Base-by-base conservation (phyloP, 495 filamentous ascomycete species). In the Xylaria intraflava region DNA sequence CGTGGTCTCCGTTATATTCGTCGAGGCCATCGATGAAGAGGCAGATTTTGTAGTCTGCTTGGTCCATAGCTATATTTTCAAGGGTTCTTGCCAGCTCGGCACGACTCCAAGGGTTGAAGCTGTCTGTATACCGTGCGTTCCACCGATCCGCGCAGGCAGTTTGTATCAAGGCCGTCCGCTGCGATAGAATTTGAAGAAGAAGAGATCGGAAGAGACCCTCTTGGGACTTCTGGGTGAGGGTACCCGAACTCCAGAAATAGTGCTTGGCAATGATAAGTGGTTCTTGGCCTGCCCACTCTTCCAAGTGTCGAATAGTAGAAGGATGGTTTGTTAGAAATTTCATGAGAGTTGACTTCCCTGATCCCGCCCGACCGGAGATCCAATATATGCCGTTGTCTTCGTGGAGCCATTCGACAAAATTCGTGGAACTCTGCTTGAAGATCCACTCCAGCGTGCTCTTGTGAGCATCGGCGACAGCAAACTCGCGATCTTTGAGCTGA, bases 21-120 rank as follows among this genome's bases (percentile, higher is more conserved):
- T 72, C 69, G 7, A 74, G 55, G 1, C 64, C 70, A 36, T 72
- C 71, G 16, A 72, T 62, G 29, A 67, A 62, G 14, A 67, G 42
- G 46, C 51, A 60, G 36, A 53, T 3, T 9, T 6, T 17, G 10
- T 10, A 27, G 14, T 0, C 2, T 50, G 6, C 16, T 40, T 12
- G 35, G 26, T 33, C 47, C 47, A 50, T 26, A 16, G 35, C 24
- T 41, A 45, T 22, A 1, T 22, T 29, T 10, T 55, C 24, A 3
- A 53, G 14, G 26, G 17, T n/a, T 54, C 9, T 62, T 36, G 14
- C 41, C 16, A 29, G 45, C 12, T n/a, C n/a, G n/a, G n/a, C n/a
- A n/a, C n/a, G n/a, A n/a, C n/a, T n/a, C n/a, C n/a, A n/a, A n/a
- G n/a, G n/a, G n/a, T n/a, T n/a, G n/a, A n/a, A n/a, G n/a, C n/a